Evolutionary conservation across 2,329 filamentous ascomycete species (phyloP).

Genomic region (Trichoderma sp.): DNA sequence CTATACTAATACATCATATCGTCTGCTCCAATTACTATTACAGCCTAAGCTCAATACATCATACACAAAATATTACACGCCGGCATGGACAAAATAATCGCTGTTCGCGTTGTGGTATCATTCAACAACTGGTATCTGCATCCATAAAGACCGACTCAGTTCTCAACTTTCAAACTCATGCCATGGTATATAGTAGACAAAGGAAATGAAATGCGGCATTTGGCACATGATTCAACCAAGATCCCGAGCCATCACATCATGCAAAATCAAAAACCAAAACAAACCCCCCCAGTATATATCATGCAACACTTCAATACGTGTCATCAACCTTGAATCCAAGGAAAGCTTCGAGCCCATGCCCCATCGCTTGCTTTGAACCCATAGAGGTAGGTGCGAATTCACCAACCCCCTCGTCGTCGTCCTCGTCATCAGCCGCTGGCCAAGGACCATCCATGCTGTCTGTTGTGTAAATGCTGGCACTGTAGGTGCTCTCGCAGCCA

Average conservation of each 20-base stretch:
- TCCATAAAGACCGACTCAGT: constrained; percentile 18
- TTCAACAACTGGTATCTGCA: constrained; percentile 16
- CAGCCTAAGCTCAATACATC: background rate
- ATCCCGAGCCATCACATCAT: constrained; percentile 8
- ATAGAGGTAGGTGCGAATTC: constrained; percentile 15
- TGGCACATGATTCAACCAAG: constrained; percentile 1
- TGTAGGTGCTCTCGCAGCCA: constrained; percentile 17
- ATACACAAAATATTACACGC: background rate
- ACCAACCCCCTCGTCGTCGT: constrained; percentile 27
- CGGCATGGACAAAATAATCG: constrained; percentile 12
- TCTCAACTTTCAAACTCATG: background rate
- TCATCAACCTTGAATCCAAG: constrained; percentile 12
- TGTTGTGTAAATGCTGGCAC: constrained; percentile 11
- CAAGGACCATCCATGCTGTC: constrained; percentile 1
- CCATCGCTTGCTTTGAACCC: constrained; percentile 35
- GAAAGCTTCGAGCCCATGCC: constrained; percentile 5
- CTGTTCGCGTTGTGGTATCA: constrained; percentile 18
- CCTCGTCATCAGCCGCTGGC: background rate
- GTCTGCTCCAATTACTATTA: background rate
- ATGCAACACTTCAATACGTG: background rate
- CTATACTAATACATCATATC: background rate
- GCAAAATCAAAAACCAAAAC: constrained; percentile 9
- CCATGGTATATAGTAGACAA: constrained; percentile 17
- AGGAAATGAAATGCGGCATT: constrained; percentile 16
- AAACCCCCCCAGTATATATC: background rate